Base-by-base conservation (phyloP, 345 rosid species). In the Mallotus nudiflorus region DNA sequence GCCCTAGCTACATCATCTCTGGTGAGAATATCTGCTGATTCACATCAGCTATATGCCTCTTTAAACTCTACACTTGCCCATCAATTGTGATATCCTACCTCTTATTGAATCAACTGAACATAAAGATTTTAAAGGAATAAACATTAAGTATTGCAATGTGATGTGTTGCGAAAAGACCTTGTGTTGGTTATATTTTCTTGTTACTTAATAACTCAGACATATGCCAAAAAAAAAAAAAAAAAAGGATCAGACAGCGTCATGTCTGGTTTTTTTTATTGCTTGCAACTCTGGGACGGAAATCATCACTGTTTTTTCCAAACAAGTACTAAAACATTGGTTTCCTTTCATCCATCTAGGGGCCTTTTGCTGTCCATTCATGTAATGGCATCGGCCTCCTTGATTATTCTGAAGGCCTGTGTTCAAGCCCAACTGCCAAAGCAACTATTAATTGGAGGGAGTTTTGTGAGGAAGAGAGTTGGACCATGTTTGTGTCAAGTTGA, bases 1-100 rank as follows among this genome's bases (percentile, higher is more conserved):
- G 72, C 72, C 49, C 67, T 67, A 29, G 77, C 77, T 59, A 39
- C 67, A 9, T 77, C 91, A 73, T 49, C 84, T 72, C 81, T 70
- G 82, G 94, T 85, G 73, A 78, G 79, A 68, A 56, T 65, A 46
- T 46, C 67, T 58, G 58, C 40, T 42, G 60, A 44, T 66, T 22
- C 40, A n/a, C n/a, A n/a, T 72, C 42, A 25, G 54, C 16, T 67
- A 12, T 45, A 31, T 24, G 14, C 35, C 22, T 51, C 9, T 52
- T 37, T 40, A 22, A 50, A 52, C 14, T 66, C 49, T 0, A 6
- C 35, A 60, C 33, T 44, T 63, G 22, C 53, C 11, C 35, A 52
- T 66, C 22, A 52, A 22, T 37, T 66, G 37, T 19, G 46, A 52
- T 35, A 33, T 51, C 25, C 31, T 66, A 51, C 25, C 28, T 33